Conservation (phyloP, 768 basidiomycete species). For the Collybia sordida region DNA sequence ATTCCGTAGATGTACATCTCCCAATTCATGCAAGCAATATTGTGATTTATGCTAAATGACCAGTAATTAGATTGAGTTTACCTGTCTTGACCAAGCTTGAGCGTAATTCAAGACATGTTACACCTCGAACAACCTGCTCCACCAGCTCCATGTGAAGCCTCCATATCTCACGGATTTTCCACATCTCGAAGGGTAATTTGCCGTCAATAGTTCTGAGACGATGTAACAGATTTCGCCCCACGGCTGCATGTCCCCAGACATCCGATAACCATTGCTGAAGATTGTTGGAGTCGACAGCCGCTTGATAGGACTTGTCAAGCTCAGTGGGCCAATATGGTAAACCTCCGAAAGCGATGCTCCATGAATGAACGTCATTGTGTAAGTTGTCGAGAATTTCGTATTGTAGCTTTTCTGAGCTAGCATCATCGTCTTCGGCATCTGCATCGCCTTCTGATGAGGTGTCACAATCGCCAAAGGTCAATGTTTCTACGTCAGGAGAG, state of each 20-base stretch:
- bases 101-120: constrained; percentile 2
- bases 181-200: neutral
- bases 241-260: neutral
- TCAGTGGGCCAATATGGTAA: neutral
- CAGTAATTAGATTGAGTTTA: no score
- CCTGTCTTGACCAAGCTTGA: neutral
- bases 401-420: no score
- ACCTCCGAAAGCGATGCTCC: no score
- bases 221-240: neutral
- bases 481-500: no score
- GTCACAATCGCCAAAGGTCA: no score
- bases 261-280: neutral
- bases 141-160: neutral
- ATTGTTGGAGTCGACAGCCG: neutral
- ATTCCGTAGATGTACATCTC: no score
- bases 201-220: neutral
- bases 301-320: neutral
- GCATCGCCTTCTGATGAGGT: no score
- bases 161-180: constrained; percentile 1
- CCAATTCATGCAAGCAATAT: no score
- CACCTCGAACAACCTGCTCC: neutral
- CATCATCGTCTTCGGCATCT: no score
- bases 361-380: no score
- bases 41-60: no score
- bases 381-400: no score